Base-by-base conservation (phyloP, 768 basidiomycete species). In the Leccinellum albellum region DNA sequence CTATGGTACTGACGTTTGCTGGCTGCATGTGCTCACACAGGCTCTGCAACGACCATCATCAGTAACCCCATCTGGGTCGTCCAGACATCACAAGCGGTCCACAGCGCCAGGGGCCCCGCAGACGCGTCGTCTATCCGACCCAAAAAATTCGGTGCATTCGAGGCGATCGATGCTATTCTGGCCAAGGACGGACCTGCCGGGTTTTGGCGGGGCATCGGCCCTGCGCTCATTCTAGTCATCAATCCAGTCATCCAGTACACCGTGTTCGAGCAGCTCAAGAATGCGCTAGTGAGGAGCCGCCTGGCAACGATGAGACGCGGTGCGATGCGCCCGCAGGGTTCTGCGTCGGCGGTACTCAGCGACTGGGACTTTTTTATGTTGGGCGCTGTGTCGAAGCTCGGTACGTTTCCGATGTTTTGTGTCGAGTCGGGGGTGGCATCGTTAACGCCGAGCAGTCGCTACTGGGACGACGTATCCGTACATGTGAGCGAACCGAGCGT, bases 11-110 rank as follows among this genome's bases (percentile, higher is more conserved):
- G 46, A 29, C 26, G n/a, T 28, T 20, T 48, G 9, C 47, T 29
- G 8, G 26, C 12, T 28, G 14, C 6, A n/a, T 28, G 28, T 28
- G 8, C 13, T 28, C 28, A 31, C 28, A 31, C 48, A 92, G 95
- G 94, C 37, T 88, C 89, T 44, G 89, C 89, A 12, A 97, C 96
- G 3, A 89, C 93, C 4, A 73, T 96, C 61, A 80, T 91, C 60
- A 89, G 86, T 70, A 98, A 98, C 73, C 96, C 96, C 3, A 88
- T 98, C 58, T 99, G 97, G 97, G 94, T 97, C 49, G 79, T 98
- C 21, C 94, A 98, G 70, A 94, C 93, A 6, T 87, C 88, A 8
- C 94, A 96, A 70, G 87, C 89, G 9, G 87, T 89, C 31, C 81
- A 78, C 50, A 84, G 82, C 32, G n/a, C n/a, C 20, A 21, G n/a